phyloP scores from a whole-genome alignment of 2,329 filamentous ascomycete genomes.

The Xylariaceae sp. region DNA sequence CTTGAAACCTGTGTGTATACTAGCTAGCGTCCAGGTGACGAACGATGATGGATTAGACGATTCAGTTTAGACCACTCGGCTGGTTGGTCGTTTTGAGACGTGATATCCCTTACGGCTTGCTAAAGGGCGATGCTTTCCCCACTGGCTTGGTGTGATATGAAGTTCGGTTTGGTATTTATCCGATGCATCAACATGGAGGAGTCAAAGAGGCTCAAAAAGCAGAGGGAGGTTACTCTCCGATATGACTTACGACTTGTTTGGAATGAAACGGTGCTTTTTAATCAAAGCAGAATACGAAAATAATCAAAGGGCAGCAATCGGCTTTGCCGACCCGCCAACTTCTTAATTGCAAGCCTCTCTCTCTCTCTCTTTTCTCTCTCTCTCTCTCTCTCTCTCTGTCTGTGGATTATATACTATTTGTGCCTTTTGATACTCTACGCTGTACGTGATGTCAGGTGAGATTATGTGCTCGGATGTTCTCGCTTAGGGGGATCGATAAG shows the following conservation, averaged over 20 bases:
- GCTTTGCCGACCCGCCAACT: slow-evolving; percentile 8
- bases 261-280: neutral
- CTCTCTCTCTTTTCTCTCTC: neutral
- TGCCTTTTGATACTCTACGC: neutral
- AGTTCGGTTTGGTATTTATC: slow-evolving; percentile 19
- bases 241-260: neutral
- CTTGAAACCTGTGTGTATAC: slow-evolving; percentile 20
- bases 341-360: neutral
- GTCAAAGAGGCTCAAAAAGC: slow-evolving; percentile 15
- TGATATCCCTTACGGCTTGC: slow-evolving; percentile 14
- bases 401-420: neutral
- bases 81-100: slow-evolving; percentile 10
- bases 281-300: slow-evolving; percentile 1
- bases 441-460: neutral
- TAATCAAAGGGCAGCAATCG: slow-evolving; percentile 10
- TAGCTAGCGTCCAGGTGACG: slow-evolving; percentile 19
- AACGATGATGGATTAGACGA: slow-evolving; percentile 18
- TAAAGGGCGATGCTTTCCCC: slow-evolving; percentile 13
- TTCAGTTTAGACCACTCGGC: slow-evolving; percentile 18
- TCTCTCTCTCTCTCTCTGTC: neutral
- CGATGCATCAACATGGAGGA: slow-evolving; percentile 15
- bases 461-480: too few species aligned
- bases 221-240: neutral
- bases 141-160: slow-evolving; percentile 18
- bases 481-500: too few species aligned